These are phyloP conservation scores for Rhizopus stolonifer DNA, from an alignment of 371 early-diverging fungal species.

Conservation along the genomic window DNA sequence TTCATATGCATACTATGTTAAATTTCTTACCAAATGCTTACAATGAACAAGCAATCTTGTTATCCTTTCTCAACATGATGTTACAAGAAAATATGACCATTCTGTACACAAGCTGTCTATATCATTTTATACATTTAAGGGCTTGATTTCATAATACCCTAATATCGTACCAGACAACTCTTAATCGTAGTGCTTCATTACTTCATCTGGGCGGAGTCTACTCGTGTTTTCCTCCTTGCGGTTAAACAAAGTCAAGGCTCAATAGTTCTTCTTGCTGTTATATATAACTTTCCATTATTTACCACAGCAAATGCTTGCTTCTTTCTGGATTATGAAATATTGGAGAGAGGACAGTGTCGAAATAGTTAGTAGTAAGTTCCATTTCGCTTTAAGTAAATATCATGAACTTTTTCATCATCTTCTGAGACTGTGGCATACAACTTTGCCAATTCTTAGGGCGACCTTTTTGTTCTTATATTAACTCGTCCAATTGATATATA, in stretches of 20 bases:
- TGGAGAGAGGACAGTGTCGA: conserved; percentile 15
- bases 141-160: conserved; percentile 13
- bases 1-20: conserved; percentile 9
- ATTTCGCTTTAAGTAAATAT: conserved; percentile 12
- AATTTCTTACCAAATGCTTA: conserved; percentile 19
- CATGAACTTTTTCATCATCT: conserved; percentile 3
- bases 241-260: conserved; percentile 9
- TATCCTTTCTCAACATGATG: conserved; percentile 12
- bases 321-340: conserved; percentile 10
- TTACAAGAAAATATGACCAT: conserved; percentile 10
- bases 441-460: neutral
- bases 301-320: conserved; percentile 10
- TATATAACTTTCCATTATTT: conserved; percentile 17
- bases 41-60: conserved; percentile 10
- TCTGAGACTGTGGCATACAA: neutral
- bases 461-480: neutral
- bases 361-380: conserved; percentile 5
- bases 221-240: conserved; percentile 13
- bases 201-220: conserved; percentile 5
- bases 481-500: conserved; percentile 2
- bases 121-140: conserved; percentile 6
- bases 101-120: conserved; percentile 7
- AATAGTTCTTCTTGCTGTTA: conserved; percentile 11
- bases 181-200: conserved; percentile 4
- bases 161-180: conserved; percentile 12